A percentile compares a stretch with the other conserved stretches of the same genome.
Conservation (phyloP, 176 grass and related monocot species). For the Carex pumila region DNA sequence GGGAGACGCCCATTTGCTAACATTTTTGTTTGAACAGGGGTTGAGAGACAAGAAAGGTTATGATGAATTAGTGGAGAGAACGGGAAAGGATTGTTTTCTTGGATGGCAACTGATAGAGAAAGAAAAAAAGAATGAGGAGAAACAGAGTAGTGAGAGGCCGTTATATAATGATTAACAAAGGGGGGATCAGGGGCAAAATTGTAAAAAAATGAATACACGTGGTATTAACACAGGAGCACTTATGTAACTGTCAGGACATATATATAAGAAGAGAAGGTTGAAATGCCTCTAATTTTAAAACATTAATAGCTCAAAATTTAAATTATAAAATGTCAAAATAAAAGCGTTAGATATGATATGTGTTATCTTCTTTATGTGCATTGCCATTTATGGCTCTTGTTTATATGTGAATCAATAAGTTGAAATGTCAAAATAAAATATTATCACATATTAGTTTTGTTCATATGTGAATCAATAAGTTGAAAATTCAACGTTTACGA, state of each 20-base stretch:
- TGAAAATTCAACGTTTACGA: no score
- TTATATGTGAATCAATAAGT: no score
- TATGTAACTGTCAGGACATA: neutral
- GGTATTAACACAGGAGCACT: neutral
- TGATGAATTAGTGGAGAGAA: neutral
- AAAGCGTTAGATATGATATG: no score
- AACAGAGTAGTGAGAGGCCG: neutral
- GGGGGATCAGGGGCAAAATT: neutral
- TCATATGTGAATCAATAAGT: no score
- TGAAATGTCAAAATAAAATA: no score
- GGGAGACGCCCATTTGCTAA: neutral
- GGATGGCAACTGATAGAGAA: neutral
- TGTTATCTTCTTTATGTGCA: no score
- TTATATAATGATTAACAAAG: neutral
- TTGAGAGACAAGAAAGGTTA: neutral
- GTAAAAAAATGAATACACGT: neutral
- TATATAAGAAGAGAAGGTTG: no score
- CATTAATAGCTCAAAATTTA: no score
- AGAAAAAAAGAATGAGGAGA: neutral
- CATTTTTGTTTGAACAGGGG: neutral
- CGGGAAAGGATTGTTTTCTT: neutral
- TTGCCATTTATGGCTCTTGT: no score
- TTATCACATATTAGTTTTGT: no score
- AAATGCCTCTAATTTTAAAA: no score
- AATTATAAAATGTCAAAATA: no score